Conservation (phyloP, 1,139 yeast species). For the Arxiozyma telluris region DNA sequence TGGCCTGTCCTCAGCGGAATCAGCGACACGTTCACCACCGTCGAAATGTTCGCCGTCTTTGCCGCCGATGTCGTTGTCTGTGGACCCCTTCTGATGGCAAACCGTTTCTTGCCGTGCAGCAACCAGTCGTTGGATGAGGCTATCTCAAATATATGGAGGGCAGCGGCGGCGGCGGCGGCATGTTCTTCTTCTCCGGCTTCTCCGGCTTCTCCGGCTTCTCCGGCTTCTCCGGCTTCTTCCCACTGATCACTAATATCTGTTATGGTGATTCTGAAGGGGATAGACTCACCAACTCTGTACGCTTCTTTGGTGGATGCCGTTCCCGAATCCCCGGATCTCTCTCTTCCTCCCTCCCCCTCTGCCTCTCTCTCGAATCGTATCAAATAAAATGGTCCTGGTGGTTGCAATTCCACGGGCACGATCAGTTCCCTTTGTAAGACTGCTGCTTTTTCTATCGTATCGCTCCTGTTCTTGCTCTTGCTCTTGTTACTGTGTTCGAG, state of each 20-base stretch:
- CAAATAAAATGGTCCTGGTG: slow-evolving; percentile 17
- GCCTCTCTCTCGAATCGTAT: slow-evolving; percentile 11
- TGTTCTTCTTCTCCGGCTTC: background rate
- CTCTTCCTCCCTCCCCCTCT: background rate
- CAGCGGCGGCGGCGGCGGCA: too few relatives aligned
- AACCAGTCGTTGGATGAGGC: slow-evolving; percentile 28
- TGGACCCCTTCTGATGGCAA: slow-evolving; percentile 4
- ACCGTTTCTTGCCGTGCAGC: slow-evolving; percentile 26
- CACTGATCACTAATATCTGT: slow-evolving; percentile 17
- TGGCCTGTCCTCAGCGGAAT: slow-evolving; percentile 75
- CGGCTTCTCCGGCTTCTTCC: slow-evolving; percentile 8
- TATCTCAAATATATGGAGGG: slow-evolving; percentile 17
- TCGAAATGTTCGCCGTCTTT: too few relatives aligned
- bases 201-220: slow-evolving; percentile 2
- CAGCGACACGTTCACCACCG: slow-evolving; percentile 37
- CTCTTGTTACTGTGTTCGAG: slow-evolving; percentile 13
- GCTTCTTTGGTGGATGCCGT: background rate
- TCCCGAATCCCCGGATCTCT: background rate
- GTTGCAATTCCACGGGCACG: slow-evolving; percentile 26
- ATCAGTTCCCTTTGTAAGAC: slow-evolving; percentile 13
- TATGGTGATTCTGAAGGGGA: slow-evolving; percentile 14
- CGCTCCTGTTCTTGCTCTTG: too few relatives aligned
- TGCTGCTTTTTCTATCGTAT: too few relatives aligned
- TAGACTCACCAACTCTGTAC: slow-evolving; percentile 15
- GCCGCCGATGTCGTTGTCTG: too few relatives aligned